Evolutionary conservation across 495 filamentous ascomycete species (phyloP), one percentile per base, ranked within the genome.

Genomic region (Aspergillus bertholletiae): DNA sequence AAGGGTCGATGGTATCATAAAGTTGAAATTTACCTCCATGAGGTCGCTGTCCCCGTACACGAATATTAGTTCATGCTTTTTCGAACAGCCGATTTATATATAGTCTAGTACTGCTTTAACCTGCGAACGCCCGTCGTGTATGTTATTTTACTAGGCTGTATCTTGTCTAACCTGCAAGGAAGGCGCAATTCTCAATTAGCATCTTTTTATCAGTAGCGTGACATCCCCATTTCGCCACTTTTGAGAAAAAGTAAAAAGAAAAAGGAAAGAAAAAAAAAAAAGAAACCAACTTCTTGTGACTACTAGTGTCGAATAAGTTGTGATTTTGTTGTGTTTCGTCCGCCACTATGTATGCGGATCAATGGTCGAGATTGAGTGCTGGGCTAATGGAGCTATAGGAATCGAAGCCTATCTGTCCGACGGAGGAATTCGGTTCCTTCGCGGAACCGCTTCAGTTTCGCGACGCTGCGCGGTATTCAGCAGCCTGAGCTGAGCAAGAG

Each of bases 401-500:
- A 85, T 59, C 83, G 83, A 51, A 71, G 75, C 24, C 72, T 85
- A 24, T 85, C 83, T 15, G 80, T 86, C 66, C 80, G 85, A 52
- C 75, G 61, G 73, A 75, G 62, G 51, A 67, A 69, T 45, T 60
- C 64, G 49, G 54, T 61, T 12, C 63, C 71, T 46, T 64, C 72
- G 51, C 82, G 78, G 21, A 80, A 84, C 62, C 77, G 80, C 56
- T 95, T 96, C 80, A 88, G 82, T 55, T 84, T 96, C 73, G 80
- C 82, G 52, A 90, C 87, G 20, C 83, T 97, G 45, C 90, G 92
- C 27, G 89, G 88, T 44, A 80, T 85, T 37, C 82, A 87, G 65
- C 89, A 93, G 59, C 90, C 93, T 4, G 87, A 93, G 62, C 80
- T 96, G 21, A 88, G 87, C 69, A 86, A 87, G 61, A 88, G 87